A percentile compares a stretch with the other conserved stretches of the same genome.
Evolutionary conservation across 2,329 filamentous ascomycete species (phyloP).

Genomic region (Ceratocystis colombiana): DNA sequence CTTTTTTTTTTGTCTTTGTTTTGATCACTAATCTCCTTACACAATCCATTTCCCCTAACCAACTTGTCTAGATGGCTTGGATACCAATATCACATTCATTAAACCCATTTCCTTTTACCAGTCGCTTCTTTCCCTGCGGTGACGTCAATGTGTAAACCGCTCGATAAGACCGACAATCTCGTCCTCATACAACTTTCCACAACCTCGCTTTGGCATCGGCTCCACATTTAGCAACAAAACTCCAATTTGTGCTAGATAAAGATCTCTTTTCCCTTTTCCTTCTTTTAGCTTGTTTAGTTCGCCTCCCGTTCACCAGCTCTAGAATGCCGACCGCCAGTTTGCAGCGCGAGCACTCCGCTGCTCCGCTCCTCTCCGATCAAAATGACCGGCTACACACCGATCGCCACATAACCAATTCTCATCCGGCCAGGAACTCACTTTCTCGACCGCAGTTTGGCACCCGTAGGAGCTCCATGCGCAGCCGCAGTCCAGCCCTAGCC

Average conservation of each 20-base stretch:
- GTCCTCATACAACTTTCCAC: background rate
- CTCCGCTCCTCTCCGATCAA: constrained; percentile 19
- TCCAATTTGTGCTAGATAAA: background rate
- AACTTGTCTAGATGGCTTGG: constrained; percentile 13
- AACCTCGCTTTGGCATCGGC: background rate
- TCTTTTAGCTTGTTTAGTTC: background rate
- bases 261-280: background rate
- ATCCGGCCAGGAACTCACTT: background rate
- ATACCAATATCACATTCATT: constrained; percentile 11
- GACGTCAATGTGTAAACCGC: constrained; percentile 15
- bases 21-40: background rate
- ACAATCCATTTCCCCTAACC: background rate
- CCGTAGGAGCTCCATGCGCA: constrained; percentile 56
- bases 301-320: background rate
- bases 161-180: constrained; percentile 10
- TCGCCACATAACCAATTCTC: background rate
- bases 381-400: background rate
- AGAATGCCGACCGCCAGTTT: constrained; percentile 11
- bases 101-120: background rate
- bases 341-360: constrained; percentile 20
- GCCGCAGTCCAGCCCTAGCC: constrained; percentile 51
- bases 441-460: constrained; percentile 11
- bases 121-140: background rate
- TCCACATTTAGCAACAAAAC: background rate
- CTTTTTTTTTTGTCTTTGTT: background rate